Evolutionary conservation across 345 rosid species (phyloP), one percentile per base, ranked within the genome.

Genomic region (Turnera subulata): DNA sequence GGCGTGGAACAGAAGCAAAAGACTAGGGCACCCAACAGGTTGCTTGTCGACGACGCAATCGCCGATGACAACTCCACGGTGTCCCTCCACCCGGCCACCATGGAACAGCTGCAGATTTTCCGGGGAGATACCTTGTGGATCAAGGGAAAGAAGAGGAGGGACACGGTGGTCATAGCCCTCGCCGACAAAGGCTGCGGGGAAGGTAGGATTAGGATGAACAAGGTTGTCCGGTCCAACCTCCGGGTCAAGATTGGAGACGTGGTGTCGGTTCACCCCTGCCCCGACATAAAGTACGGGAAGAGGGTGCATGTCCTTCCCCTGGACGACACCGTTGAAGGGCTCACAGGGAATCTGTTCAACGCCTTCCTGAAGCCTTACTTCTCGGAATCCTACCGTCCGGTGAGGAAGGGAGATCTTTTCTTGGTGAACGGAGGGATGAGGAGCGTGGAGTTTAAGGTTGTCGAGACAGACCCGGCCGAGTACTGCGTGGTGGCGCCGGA

Each of bases 191-290:
- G 76, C 39, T 82, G 88, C 4, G 88, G 78, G 18, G 62, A 50
- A 35, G 70, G 84, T 0, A 84, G 76, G 43, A 82, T 84, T 29
- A 74, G 88, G 75, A 76, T 84, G 85, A 84, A 84, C 63, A 82
- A 84, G 57, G 85, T 84, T 72, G 82, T 84, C 50, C 66, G 85
- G 39, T 76, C 85, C 0, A 84, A 84, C 48, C 59, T 84, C 22
- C 76, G 91, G 72, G 85, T 84, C 59, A 73, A 84, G 26, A 85
- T 84, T 62, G 91, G 88, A 5, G 91, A 84, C 66, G 84, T 84
- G 45, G 77, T 78, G 6, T 80, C 91, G n/a, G 71, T 84, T 64
- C 88, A 82, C 40, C 88, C 78, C 21, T 82, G 85, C 64, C 88
- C 84, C 3, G 88, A 82, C 74, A 85, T 84, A 2, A 80, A 80